Evolutionary conservation across 345 rosid genomes (phyloP), one percentile per base, ranked within the genome.

Genomic region (Brassica nigra): DNA sequence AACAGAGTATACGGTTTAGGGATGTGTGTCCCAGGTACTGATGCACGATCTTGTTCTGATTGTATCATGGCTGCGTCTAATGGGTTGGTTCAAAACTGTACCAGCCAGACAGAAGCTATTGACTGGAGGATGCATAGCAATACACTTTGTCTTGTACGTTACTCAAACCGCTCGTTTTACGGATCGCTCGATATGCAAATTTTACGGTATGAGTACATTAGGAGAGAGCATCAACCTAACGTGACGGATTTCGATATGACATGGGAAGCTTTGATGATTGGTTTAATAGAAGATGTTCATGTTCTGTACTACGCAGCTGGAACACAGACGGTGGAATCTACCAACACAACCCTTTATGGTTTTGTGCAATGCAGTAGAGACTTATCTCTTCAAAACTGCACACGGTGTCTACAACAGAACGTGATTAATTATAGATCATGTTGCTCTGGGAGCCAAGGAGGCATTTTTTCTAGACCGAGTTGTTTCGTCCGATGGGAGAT

Each of bases 291-390:
- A 0, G 12, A 68, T 42, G 80, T 33, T 68, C 74, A 0, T 76
- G 36, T 59, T 68, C 27, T 20, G 44, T 82, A 73, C 73, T 90
- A 86, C 27, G 89, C 87, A 0, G 67, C 73, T 0, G 12, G 11
- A 15, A 34, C 54, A 3, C 31, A 2, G 4, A 8, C 31, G 30
- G 52, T 69, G 11, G 33, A 61, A 14, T 66, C 42, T 28, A 6
- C 70, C 0, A 68, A 11, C 9, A 12, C 69, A 15, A 16, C 2
- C 0, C 7, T 90, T 10, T 90, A 76, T 69, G 36, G 58, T 7
- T 79, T 90, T 1, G 82, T 29, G 12, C 87, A 90, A 84, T 90
- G 94, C 74, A 85, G 76, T 37, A 85, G 75, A 11, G 90, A 88
- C 70, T 3, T 88, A 15, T 76, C 86, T 10, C 3, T 28, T 1